Evolutionary conservation across 331 rosid genomes (phyloP).

Genomic region (Arachis monticola): DNA sequence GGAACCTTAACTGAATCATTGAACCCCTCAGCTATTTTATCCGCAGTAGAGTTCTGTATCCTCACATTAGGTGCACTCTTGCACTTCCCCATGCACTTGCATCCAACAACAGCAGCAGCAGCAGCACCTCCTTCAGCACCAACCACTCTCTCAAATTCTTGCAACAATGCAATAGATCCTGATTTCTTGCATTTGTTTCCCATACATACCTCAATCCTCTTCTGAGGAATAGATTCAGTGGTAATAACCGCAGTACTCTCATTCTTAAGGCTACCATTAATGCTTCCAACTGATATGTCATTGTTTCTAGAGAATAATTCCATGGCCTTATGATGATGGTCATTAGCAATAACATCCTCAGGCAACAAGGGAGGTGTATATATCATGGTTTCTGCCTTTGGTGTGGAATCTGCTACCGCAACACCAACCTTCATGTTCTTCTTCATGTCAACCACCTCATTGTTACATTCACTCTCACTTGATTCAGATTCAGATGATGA

Average conservation of each 20-base stretch:
- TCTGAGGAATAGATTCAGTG: conserved; percentile 25
- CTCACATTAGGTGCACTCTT: conserved; percentile 84
- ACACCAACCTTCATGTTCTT: conserved; percentile 33
- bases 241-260: background rate
- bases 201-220: conserved; percentile 89
- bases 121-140: conserved; percentile 62
- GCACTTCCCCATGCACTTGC: conserved; percentile 98
- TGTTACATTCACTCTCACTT: conserved; percentile 69
- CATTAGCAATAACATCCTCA: conserved; percentile 19
- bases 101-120: conserved; percentile 65
- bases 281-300: conserved; percentile 35
- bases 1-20: conserved; percentile 56
- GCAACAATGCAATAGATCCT: conserved; percentile 67
- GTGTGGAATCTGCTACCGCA: conserved; percentile 30
- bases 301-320: conserved; percentile 38
- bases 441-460: conserved; percentile 53
- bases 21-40: conserved; percentile 30
- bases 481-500: conserved; percentile 64
- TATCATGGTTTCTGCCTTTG: conserved; percentile 34
- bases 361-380: conserved; percentile 20
- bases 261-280: conserved; percentile 14
- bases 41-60: conserved; percentile 45
- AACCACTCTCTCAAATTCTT: conserved; percentile 65
- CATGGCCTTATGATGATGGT: conserved; percentile 20
- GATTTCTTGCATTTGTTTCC: conserved; percentile 79